These are phyloP conservation scores for Neoarthrinium moseri DNA, from an alignment of 2,329 filamentous ascomycete species.

Conservation along the genomic window DNA sequence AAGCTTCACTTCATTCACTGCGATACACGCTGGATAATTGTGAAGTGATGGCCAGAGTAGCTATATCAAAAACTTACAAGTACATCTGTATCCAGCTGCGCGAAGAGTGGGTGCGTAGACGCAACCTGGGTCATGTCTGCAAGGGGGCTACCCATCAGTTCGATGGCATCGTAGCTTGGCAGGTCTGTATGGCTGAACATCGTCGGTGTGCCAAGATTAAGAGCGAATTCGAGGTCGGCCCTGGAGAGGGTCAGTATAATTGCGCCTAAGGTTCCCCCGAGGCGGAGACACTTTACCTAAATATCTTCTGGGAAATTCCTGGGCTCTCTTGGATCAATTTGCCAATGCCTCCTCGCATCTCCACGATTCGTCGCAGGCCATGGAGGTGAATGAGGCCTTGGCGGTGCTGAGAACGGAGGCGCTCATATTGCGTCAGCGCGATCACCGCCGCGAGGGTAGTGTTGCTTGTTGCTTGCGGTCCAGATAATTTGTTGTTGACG, in stretches of 20 bases:
- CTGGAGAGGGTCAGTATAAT: not conserved
- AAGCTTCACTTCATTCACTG: too few relatives aligned
- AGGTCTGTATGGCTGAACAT: conserved; percentile 10
- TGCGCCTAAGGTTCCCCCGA: not conserved
- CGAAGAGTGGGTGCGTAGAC: too few relatives aligned
- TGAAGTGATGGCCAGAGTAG: too few relatives aligned
- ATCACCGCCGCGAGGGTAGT: conserved; percentile 26
- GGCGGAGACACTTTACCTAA: conserved; percentile 1
- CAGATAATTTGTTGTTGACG: conserved; percentile 26
- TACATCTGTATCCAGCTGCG: too few relatives aligned
- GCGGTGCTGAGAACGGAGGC: conserved; percentile 18
- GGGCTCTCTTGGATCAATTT: conserved; percentile 14
- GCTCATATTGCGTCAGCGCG: conserved; percentile 23
- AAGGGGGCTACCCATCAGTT: not conserved
- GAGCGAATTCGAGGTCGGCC: conserved; percentile 23
- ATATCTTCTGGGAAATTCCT: conserved; percentile 20
- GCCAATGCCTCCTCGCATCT: conserved; percentile 27
- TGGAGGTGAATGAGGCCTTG: conserved; percentile 26
- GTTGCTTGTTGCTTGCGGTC: conserved; percentile 21
- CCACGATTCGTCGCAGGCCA: conserved; percentile 26
- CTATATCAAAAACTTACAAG: too few relatives aligned
- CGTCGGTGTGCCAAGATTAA: conserved; percentile 19
- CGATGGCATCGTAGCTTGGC: conserved; percentile 8
- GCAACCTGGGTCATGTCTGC: too few relatives aligned
- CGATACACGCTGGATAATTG: too few relatives aligned